Evolutionary conservation across 2,329 filamentous ascomycete species (phyloP).

Genomic region (Nigrospora oryzae): DNA sequence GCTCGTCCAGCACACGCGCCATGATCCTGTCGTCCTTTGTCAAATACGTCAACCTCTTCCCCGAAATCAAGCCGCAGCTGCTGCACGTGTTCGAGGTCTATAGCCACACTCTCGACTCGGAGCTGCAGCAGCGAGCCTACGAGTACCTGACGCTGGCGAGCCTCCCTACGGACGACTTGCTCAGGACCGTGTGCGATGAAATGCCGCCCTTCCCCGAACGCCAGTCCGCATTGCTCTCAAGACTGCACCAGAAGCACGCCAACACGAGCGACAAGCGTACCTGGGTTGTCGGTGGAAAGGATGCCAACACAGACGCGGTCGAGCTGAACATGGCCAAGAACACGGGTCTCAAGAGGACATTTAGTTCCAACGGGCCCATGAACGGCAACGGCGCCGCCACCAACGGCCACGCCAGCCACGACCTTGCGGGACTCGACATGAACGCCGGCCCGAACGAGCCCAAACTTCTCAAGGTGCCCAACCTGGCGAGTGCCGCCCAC

Average conservation of each 20-base stretch:
- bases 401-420: constrained; percentile 47
- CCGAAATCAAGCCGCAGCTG: constrained; percentile 94
- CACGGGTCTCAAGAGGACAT: constrained; percentile 76
- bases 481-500: constrained; percentile 86
- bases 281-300: constrained; percentile 96
- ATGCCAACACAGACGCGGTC: constrained; percentile 73
- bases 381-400: constrained; percentile 38
- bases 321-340: constrained; percentile 77
- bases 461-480: constrained; percentile 59
- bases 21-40: constrained; percentile 94
- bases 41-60: constrained; percentile 97
- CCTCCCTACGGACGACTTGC: constrained; percentile 79
- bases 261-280: constrained; percentile 91
- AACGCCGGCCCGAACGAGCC: constrained; percentile 47
- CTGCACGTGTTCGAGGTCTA: constrained; percentile 85
- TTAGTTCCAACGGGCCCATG: constrained; percentile 52
- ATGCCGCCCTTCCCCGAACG: constrained; percentile 98
- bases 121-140: constrained; percentile 91
- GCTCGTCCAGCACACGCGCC: constrained; percentile 80
- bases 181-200: constrained; percentile 92
- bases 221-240: constrained; percentile 81
- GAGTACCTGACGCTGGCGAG: constrained; percentile 85
- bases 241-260: constrained; percentile 89
- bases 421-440: constrained; percentile 79
- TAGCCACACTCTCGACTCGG: constrained; percentile 89